Percentiles rank a stretch among this genome's conserved stretches.
Conservation (phyloP, 495 filamentous ascomycete genomes). For the Hypoxylon rickii region DNA sequence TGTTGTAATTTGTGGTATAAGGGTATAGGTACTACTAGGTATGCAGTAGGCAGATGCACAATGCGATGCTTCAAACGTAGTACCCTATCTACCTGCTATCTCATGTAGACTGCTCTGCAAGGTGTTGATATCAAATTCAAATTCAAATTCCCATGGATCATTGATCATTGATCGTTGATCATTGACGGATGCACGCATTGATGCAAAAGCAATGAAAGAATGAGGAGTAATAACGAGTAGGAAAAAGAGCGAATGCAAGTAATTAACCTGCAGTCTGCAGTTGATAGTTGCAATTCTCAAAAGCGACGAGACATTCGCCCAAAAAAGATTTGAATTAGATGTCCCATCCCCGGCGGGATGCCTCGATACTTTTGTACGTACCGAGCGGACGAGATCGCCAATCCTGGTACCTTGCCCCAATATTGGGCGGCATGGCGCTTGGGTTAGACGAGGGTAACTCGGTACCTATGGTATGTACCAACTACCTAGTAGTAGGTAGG, state of each 20-base stretch:
- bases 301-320: constrained; percentile 9
- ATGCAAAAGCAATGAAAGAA: constrained; percentile 1
- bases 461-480: constrained; percentile 1
- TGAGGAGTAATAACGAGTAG: constrained; percentile 3
- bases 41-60: too few species aligned
- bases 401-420: constrained; percentile 38
- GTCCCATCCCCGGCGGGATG: constrained; percentile 21
- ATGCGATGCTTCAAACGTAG: too few species aligned
- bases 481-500: constrained; percentile 1
- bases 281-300: constrained; percentile 3
- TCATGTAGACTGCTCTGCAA: too few species aligned
- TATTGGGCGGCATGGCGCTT: constrained; percentile 44
- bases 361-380: constrained; percentile 35
- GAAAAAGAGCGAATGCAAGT: constrained; percentile 23
- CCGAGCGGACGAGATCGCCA: constrained; percentile 30
- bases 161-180: too few species aligned
- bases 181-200: too few species aligned
- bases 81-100: too few species aligned
- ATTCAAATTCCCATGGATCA: too few species aligned
- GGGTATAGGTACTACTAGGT: too few species aligned
- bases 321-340: constrained; percentile 15
- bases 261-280: constrained; percentile 27
- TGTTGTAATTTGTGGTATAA: too few species aligned
- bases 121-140: too few species aligned
- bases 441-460: constrained; percentile 7